phyloP scores from a whole-genome alignment of 306 rosid species.

The Hippophae tibetana region DNA sequence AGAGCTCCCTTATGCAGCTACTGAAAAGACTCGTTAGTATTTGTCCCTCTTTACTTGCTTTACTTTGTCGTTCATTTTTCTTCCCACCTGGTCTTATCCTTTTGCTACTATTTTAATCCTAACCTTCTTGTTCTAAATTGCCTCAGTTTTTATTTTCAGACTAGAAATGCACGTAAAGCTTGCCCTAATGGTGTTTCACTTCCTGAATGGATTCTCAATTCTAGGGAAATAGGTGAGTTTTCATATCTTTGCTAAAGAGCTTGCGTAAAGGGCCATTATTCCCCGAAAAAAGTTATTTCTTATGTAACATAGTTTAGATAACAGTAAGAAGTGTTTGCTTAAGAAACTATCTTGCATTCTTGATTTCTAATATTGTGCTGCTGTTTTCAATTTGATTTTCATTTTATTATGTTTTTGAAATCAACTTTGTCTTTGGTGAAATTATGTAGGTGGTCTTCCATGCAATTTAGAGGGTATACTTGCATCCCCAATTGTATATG shows the following conservation, averaged over 20 bases:
- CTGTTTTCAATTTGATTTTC: neutral
- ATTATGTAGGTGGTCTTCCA: conserved; percentile 74
- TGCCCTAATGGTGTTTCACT: conserved; percentile 66
- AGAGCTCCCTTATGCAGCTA: conserved; percentile 51
- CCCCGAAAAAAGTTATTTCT: neutral
- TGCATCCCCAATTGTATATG: conserved; percentile 76
- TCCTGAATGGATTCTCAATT: conserved; percentile 86
- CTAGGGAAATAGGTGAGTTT: conserved; percentile 68
- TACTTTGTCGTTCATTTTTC: conserved; percentile 4
- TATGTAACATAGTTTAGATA: neutral
- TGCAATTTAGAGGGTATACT: conserved; percentile 76
- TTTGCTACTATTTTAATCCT: neutral
- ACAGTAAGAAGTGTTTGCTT: neutral
- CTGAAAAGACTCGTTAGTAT: conserved; percentile 73
- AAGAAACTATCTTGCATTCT: conserved; percentile 3
- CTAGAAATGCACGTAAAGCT: conserved; percentile 85
- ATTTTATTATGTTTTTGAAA: conserved; percentile 11
- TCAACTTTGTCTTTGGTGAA: conserved; percentile 12
- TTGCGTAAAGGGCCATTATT: neutral
- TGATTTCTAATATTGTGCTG: conserved; percentile 7
- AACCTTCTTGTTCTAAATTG: conserved; percentile 9
- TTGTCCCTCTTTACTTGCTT: conserved; percentile 17
- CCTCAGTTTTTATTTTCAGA: conserved; percentile 32
- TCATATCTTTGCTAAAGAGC: conserved; percentile 8
- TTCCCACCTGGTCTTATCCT: neutral